A percentile compares a stretch with the other conserved stretches of the same genome.
phyloP scores from a whole-genome alignment of 1,284 basidiomycete genomes.

The Heterobasidion annosum region DNA sequence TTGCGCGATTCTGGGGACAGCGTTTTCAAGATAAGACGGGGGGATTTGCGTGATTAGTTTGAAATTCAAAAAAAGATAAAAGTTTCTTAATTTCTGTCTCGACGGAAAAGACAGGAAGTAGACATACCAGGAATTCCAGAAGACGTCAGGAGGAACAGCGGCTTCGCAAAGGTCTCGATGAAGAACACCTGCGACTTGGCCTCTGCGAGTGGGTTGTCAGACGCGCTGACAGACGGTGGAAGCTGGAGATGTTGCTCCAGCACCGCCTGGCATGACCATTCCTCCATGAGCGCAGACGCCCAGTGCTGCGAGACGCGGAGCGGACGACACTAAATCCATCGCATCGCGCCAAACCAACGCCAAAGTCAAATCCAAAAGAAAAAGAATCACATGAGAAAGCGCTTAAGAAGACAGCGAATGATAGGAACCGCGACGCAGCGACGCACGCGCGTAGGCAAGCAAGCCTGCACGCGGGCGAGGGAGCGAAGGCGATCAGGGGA shows the following conservation, averaged over 20 bases:
- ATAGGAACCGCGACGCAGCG: background rate
- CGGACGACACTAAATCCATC: constrained; percentile 65
- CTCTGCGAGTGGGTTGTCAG: constrained; percentile 61
- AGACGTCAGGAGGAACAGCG: constrained; percentile 71
- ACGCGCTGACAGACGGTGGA: constrained; percentile 61
- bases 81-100: background rate
- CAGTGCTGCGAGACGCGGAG: constrained; percentile 84
- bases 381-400: background rate
- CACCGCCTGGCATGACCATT: constrained; percentile 83
- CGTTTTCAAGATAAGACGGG: background rate
- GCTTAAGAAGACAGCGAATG: background rate
- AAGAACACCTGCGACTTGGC: constrained; percentile 89
- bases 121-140: constrained; percentile 64
- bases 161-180: constrained; percentile 74
- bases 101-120: background rate
- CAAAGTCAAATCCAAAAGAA: background rate
- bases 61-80: background rate
- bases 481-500: background rate
- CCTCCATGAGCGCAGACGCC: constrained; percentile 79
- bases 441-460: too few relatives aligned
- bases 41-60: background rate
- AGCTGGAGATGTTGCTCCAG: constrained; percentile 75
- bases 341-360: background rate
- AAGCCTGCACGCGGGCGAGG: too few relatives aligned
- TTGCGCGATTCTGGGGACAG: constrained; percentile 43